phyloP scores from a whole-genome alignment of 805 yeast genomes.

The Saccharomycopsis microspora region DNA sequence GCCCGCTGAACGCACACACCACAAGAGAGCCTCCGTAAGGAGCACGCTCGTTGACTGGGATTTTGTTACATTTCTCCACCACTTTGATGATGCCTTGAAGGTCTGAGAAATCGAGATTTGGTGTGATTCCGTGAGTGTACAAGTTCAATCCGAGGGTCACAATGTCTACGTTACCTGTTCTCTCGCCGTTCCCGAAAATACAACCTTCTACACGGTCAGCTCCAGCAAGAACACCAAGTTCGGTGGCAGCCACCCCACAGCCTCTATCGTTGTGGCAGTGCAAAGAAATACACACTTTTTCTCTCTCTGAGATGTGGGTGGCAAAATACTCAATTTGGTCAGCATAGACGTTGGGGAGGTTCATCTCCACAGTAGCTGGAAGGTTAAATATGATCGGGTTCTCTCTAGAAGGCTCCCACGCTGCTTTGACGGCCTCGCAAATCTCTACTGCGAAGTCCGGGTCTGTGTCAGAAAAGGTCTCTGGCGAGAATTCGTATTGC shows the following conservation, averaged over 20 bases:
- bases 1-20: slow-evolving; percentile 69
- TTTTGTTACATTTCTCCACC: slow-evolving; percentile 68
- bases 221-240: slow-evolving; percentile 69
- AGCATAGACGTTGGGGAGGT: slow-evolving; percentile 67
- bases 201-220: slow-evolving; percentile 82
- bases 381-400: slow-evolving; percentile 67
- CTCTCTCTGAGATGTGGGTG: slow-evolving; percentile 57
- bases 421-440: slow-evolving; percentile 69
- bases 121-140: slow-evolving; percentile 70
- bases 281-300: slow-evolving; percentile 55
- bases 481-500: slow-evolving; percentile 71
- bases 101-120: slow-evolving; percentile 62
- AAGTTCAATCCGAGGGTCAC: slow-evolving; percentile 65
- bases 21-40: slow-evolving; percentile 76
- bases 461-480: slow-evolving; percentile 66
- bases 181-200: slow-evolving; percentile 74
- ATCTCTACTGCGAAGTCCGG: slow-evolving; percentile 63
- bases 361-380: slow-evolving; percentile 75
- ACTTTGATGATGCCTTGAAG: slow-evolving; percentile 54
- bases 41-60: slow-evolving; percentile 63
- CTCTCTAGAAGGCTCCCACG: slow-evolving; percentile 70
- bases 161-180: slow-evolving; percentile 76
- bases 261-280: slow-evolving; percentile 79
- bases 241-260: slow-evolving; percentile 77
- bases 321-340: slow-evolving; percentile 73